Evolutionary conservation across 129 eudicot species (phyloP).

Genomic region (carrot (Daucus carota)): DNA sequence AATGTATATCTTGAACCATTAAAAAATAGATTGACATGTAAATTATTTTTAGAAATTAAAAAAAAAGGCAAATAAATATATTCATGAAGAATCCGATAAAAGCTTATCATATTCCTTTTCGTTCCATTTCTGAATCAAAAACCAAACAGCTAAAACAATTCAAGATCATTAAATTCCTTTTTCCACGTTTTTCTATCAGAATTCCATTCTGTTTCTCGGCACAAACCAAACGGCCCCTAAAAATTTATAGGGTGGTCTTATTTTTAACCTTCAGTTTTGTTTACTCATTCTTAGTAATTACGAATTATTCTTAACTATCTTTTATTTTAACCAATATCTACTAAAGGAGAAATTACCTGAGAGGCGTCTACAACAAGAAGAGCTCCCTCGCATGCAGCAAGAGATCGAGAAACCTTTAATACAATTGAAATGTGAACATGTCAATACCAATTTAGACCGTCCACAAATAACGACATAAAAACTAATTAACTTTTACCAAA

Average conservation of each 20-base stretch:
- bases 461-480: not conserved
- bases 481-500: not conserved
- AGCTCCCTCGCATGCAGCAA: slow-evolving; percentile 99
- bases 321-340: not conserved
- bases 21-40: too few relatives aligned
- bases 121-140: too few relatives aligned
- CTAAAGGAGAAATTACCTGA: slow-evolving; percentile 40
- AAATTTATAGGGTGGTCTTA: not conserved
- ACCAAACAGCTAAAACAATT: too few relatives aligned
- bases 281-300: not conserved
- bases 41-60: too few relatives aligned
- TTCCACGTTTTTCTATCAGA: too few relatives aligned
- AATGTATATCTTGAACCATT: too few relatives aligned
- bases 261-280: not conserved
- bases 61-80: too few relatives aligned
- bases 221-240: too few relatives aligned
- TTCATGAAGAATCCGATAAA: too few relatives aligned
- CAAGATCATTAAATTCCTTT: too few relatives aligned
- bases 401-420: slow-evolving; percentile 90
- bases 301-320: not conserved
- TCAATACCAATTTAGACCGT: not conserved
- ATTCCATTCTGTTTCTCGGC: too few relatives aligned
- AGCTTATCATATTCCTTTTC: too few relatives aligned
- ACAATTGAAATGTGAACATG: not conserved
- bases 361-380: slow-evolving; percentile 98